Conservation (phyloP, 768 basidiomycete species). For the Podaxis sp. region DNA sequence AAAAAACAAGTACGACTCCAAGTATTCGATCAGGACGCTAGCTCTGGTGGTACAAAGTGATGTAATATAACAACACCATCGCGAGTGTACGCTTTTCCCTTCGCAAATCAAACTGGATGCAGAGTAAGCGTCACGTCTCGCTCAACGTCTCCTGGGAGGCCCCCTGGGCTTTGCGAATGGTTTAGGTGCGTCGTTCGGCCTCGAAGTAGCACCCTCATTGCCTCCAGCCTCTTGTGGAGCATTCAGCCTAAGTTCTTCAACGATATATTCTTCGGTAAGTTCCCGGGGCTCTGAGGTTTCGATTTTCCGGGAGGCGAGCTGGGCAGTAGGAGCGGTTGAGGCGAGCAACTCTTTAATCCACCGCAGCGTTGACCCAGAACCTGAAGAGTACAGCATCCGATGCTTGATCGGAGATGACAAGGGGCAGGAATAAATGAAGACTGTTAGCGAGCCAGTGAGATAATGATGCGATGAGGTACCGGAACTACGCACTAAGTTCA, state of each 20-base stretch:
- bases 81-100: too few relatives aligned
- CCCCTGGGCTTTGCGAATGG: constrained; percentile 71
- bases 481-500: constrained; percentile 52
- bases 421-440: constrained; percentile 93
- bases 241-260: constrained; percentile 48
- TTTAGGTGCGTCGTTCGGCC: constrained; percentile 32
- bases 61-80: background rate
- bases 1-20: background rate
- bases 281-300: constrained; percentile 83
- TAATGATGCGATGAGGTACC: background rate
- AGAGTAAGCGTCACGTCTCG: background rate
- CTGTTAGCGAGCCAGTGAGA: constrained; percentile 31
- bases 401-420: constrained; percentile 75
- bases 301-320: constrained; percentile 58
- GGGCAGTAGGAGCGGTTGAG: constrained; percentile 37
- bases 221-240: background rate
- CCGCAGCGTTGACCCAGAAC: constrained; percentile 53
- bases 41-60: background rate
- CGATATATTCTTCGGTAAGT: constrained; percentile 61
- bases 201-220: constrained; percentile 11
- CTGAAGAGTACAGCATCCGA: constrained; percentile 88
- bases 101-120: background rate
- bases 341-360: constrained; percentile 52
- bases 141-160: constrained; percentile 51
- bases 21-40: background rate